phyloP scores from a whole-genome alignment of 2,329 filamentous ascomycete genomes.

The Colletotrichum caudatum region DNA sequence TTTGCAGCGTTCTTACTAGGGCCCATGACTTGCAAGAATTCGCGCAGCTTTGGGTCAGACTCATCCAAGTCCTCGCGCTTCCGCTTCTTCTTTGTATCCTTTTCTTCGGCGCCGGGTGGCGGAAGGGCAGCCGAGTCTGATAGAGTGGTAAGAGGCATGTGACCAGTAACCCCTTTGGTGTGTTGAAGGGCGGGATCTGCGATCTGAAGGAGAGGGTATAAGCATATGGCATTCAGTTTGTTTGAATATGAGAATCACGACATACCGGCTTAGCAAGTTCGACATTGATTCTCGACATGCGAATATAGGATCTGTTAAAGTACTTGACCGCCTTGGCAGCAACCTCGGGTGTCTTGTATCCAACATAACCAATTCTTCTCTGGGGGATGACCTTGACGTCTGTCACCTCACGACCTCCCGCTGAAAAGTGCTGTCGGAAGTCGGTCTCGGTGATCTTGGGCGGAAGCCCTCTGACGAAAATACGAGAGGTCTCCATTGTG shows the following conservation, averaged over 20 bases:
- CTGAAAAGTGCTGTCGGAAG: conserved; percentile 89
- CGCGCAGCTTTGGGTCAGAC: conserved; percentile 83
- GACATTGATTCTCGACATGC: conserved; percentile 93
- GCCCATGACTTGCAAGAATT: conserved; percentile 88
- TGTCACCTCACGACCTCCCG: conserved; percentile 79
- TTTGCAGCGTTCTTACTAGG: conserved; percentile 57
- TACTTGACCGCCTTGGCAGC: conserved; percentile 89
- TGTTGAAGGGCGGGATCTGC: conserved; percentile 56
- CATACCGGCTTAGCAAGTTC: conserved; percentile 80
- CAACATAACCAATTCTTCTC: conserved; percentile 94
- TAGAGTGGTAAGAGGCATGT: conserved; percentile 22
- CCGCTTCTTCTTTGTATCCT: conserved; percentile 69
- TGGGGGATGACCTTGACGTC: conserved; percentile 92
- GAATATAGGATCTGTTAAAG: conserved; percentile 95
- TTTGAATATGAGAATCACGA: background rate
- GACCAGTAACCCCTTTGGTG: conserved; percentile 37
- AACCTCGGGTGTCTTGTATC: conserved; percentile 86
- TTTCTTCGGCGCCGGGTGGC: conserved; percentile 41
- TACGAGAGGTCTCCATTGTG: conserved; percentile 71
- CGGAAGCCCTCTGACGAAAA: conserved; percentile 86
- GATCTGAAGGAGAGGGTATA: conserved; percentile 46
- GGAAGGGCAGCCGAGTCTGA: conserved; percentile 38
- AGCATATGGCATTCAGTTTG: conserved; percentile 13
- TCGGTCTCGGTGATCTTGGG: conserved; percentile 87
- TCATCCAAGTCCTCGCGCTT: conserved; percentile 71